phyloP scores from a whole-genome alignment of 441 rosid genomes.

The Raphanus hybrid region DNA sequence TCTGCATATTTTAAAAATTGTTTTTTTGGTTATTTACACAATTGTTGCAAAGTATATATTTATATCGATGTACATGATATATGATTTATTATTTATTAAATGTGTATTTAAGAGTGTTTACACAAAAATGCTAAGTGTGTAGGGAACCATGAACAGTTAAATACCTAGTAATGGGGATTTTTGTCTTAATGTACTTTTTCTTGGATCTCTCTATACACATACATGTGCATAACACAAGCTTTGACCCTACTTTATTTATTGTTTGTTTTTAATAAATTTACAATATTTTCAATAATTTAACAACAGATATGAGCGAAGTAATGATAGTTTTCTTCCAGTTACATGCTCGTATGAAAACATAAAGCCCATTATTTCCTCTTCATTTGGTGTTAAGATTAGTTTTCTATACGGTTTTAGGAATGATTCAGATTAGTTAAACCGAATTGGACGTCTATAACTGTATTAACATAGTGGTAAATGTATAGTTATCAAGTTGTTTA shows the following conservation, averaged over 20 bases:
- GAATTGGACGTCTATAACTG: background rate
- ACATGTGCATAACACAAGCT: constrained; percentile 20
- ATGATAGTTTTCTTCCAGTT: background rate
- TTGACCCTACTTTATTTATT: background rate
- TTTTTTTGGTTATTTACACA: background rate
- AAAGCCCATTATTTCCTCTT: background rate
- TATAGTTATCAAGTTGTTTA: background rate
- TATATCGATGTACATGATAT: background rate
- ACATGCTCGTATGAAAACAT: background rate
- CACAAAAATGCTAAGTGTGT: constrained; percentile 15
- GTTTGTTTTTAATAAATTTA: background rate
- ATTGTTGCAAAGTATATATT: background rate
- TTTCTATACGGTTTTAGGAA: background rate
- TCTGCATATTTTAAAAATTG: background rate
- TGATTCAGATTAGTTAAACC: background rate
- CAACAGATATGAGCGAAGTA: background rate
- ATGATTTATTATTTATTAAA: background rate
- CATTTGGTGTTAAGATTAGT: background rate
- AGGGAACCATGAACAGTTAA: constrained; percentile 29
- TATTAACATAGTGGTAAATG: background rate
- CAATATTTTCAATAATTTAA: background rate
- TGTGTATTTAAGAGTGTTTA: constrained; percentile 16
- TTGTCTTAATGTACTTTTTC: constrained; percentile 16
- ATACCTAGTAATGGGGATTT: constrained; percentile 31
- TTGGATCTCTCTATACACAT: constrained; percentile 11